These are phyloP conservation scores for Cymbidium sinense DNA, from an alignment of 106 monocot species.

Conservation along the genomic window DNA sequence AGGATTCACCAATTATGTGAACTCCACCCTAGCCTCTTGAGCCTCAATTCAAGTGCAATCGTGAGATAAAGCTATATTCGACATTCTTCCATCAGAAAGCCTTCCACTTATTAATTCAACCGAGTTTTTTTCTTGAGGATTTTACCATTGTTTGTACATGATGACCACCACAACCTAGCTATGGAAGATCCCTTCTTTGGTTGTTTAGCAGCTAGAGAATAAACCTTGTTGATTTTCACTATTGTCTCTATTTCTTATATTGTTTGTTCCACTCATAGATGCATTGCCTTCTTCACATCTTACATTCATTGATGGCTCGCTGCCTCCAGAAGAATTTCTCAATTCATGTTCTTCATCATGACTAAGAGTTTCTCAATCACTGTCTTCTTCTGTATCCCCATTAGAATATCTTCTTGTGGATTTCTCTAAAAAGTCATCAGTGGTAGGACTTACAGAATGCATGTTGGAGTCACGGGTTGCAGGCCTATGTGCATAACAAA, in stretches of 20 bases:
- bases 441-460: too few species aligned
- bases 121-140: conserved; percentile 33
- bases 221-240: too few species aligned
- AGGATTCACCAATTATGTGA: too few species aligned
- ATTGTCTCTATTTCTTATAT: conserved; percentile 32
- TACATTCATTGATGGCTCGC: conserved; percentile 64
- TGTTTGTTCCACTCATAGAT: conserved; percentile 44
- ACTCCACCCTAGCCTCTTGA: too few species aligned
- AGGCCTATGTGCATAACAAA: conserved; percentile 43
- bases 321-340: conserved; percentile 61
- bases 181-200: too few species aligned
- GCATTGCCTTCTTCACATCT: too few species aligned
- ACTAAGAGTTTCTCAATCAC: conserved; percentile 80
- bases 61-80: conserved; percentile 38
- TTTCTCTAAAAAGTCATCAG: conserved; percentile 29
- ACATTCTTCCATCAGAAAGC: conserved; percentile 38
- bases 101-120: conserved; percentile 24
- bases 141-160: conserved; percentile 28
- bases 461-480: conserved; percentile 32
- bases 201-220: too few species aligned
- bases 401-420: conserved; percentile 19
- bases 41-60: conserved; percentile 23
- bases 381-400: conserved; percentile 53
- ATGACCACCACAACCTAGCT: conserved; percentile 62
- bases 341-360: conserved; percentile 59